Base-by-base conservation (phyloP, 441 rosid genomes). In the Mallotus repandus region DNA sequence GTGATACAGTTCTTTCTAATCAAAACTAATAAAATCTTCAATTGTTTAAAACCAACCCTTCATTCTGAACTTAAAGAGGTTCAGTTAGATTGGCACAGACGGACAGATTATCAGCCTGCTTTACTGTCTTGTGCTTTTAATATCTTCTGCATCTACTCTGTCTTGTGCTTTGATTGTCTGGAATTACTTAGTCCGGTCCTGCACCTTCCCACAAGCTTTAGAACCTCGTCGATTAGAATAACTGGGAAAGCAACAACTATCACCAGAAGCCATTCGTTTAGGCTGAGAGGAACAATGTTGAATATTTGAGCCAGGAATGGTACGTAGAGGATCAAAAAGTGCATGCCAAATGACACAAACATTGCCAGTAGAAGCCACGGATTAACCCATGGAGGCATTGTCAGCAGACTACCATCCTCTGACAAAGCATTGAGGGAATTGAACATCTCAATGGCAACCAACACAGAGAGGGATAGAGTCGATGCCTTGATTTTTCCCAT, bases 401-500 rank as follows among this genome's bases (percentile, higher is more conserved):
- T 84, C 66, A 89, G 54, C 13, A 92, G 81, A 80, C 98, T 92
- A 4, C 87, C 82, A 68, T 94, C 98, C 82, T 94, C 99, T 0
- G 98, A 95, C 25, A 95, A 89, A 49, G 99, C 99, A 56, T 95
- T 95, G 6, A 95, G 84, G 16, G 99, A 95, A 69, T 95, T 95
- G 89, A 95, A 93, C 99, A 95, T 95, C 84, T 95, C 99, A 14
- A 95, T 95, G 29, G 98, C 89, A 55, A 95, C 99, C 87, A 95
- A 76, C 8, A 95, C 98, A 0, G 99, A 86, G 59, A 95, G 96
- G 71, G 98, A 93, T 52, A 93, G 96, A 1, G 97, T 95, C 2
- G 92, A 86, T 1, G 98, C 99, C 79, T 95, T 95, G 72, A 93
- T 87, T 80, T 95, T 95, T 25, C 99, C 99, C 0, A 74, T 55